Conservation (phyloP, 345 rosid genomes). For the Melaleuca alternifolia region DNA sequence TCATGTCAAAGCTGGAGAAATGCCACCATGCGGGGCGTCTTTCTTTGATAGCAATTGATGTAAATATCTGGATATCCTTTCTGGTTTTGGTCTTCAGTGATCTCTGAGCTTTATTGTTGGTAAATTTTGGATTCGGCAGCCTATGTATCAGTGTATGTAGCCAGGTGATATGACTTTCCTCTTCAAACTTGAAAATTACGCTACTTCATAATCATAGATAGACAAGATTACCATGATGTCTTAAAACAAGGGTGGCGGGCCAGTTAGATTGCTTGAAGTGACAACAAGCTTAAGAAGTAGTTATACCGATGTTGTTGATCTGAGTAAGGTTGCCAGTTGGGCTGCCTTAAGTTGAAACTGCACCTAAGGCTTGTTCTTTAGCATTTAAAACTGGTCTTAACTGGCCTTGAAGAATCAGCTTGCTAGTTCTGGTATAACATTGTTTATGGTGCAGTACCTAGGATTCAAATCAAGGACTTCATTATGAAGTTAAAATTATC, state of each 20-base stretch:
- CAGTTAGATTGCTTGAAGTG: neutral
- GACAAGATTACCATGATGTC: neutral
- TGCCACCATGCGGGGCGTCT: slow-evolving; percentile 65
- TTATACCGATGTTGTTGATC: neutral
- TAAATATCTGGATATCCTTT: slow-evolving; percentile 18
- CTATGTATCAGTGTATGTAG: neutral
- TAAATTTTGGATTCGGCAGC: neutral
- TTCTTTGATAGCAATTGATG: slow-evolving; percentile 82
- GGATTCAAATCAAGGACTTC: neutral
- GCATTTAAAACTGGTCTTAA: neutral
- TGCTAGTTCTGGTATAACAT: neutral
- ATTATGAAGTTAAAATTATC: neutral
- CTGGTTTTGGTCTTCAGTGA: neutral
- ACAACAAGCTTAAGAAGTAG: neutral
- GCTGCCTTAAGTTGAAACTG: neutral
- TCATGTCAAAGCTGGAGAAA: slow-evolving; percentile 98
- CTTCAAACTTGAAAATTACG: neutral
- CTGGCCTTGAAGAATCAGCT: neutral
- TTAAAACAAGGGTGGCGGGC: neutral
- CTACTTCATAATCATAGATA: neutral
- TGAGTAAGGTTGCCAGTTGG: neutral
- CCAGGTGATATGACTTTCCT: neutral
- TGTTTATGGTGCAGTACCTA: neutral
- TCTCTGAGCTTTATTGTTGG: neutral
- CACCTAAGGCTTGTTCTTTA: neutral